Base-by-base conservation (phyloP, 345 rosid genomes). In the Geranium rotundifolium region DNA sequence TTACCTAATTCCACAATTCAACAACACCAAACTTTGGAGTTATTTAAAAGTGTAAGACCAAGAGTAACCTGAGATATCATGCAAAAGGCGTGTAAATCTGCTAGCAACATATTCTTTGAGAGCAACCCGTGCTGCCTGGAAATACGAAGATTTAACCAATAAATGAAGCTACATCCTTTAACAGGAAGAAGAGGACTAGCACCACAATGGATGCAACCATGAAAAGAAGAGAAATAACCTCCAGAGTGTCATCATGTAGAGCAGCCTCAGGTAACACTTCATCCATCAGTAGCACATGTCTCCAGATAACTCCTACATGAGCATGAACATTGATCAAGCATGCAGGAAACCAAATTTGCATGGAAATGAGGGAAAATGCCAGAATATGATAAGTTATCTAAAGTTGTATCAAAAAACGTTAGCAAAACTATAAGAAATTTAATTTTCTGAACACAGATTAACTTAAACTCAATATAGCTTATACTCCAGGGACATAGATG, bases 221-320 rank as follows among this genome's bases (percentile, higher is more conserved):
- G 57, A 65, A 63, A 29, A 20, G 55, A 55, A 46, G 52, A 58
- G 63, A 62, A 29, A 20, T 30, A 55, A 93, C 97, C 96, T 88
- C 86, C 66, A 83, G 71, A 16, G 85, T 80, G 74, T 77, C 77
- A 66, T 81, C 95, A 57, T 89, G 79, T 62, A 95, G 91, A 57
- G 71, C 77, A 79, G 95, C 90, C 71, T 88, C 95, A 67, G 69
- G 75, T 67, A 90, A 73, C 29, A 83, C 92, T 76, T 84, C 90
- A 73, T 90, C 96, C 87, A 95, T 73, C 67, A 90, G 73, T 55
- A 84, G 86, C 41, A 86, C 96, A 79, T 88, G 96, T 67, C 76
- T 78, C 99, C 97, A 95, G 63, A 95, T 78, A 55, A 80, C 73
- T 76, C 89, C 97, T 93, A 76, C 70, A 69, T 67, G 56, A 67